These are phyloP conservation scores for Chalciporus chontae DNA, from an alignment of 768 basidiomycete species.

Conservation along the genomic window DNA sequence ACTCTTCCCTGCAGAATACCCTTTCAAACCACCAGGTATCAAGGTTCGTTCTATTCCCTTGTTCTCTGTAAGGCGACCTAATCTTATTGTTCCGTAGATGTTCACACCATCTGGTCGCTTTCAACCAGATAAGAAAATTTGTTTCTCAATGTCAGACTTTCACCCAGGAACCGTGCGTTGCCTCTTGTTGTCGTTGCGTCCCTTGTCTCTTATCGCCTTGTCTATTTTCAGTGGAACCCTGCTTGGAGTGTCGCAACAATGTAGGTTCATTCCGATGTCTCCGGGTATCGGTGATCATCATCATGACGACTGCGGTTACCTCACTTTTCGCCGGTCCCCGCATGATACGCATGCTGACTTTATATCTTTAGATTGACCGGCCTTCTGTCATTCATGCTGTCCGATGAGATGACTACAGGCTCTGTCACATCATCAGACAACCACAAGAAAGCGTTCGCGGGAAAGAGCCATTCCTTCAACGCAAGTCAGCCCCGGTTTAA, in stretches of 20 bases:
- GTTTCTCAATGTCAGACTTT: constrained; percentile 97
- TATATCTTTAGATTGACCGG: constrained; percentile 71
- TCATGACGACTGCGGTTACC: constrained; percentile 13
- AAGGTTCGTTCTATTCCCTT: constrained; percentile 53
- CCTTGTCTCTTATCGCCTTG: constrained; percentile 3
- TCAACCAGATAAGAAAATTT: constrained; percentile 91
- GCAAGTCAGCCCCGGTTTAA: constrained; percentile 72
- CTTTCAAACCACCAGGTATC: constrained; percentile 95
- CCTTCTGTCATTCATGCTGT: constrained; percentile 89
- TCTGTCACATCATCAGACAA: constrained; percentile 76
- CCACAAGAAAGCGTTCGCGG: constrained; percentile 76
- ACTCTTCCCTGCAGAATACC: constrained; percentile 91
- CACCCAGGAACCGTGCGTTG: constrained; percentile 79
- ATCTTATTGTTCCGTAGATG: constrained; percentile 53
- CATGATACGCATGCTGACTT: constrained; percentile 9
- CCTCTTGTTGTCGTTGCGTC: not conserved
- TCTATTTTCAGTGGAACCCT: constrained; percentile 76
- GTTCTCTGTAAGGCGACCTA: constrained; percentile 2
- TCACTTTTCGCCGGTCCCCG: constrained; percentile 5
- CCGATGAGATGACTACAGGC: constrained; percentile 96
- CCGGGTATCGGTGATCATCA: constrained; percentile 9
- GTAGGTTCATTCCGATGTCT: constrained; percentile 42
- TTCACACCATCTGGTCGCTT: constrained; percentile 88
- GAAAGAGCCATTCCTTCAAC: constrained; percentile 85
- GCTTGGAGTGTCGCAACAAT: constrained; percentile 95